These are phyloP conservation scores for Ogataea wickerhamii DNA, from an alignment of 805 yeast genomes.

Conservation along the genomic window DNA sequence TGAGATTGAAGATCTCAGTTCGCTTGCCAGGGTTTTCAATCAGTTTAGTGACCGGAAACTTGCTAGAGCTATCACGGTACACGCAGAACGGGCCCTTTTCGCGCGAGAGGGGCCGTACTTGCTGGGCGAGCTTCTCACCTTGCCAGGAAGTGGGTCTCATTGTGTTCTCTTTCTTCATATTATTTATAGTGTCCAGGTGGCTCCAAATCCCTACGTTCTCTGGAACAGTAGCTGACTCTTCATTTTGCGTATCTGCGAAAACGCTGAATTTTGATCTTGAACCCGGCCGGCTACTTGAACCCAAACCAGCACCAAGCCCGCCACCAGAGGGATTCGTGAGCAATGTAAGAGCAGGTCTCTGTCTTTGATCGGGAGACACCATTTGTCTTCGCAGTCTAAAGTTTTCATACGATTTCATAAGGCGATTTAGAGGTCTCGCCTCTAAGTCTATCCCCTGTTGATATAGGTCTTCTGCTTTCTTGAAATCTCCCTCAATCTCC, in stretches of 20 bases:
- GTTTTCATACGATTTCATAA: conserved; percentile 40
- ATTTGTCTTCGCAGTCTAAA: conserved; percentile 40
- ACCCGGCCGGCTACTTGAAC: conserved; percentile 13
- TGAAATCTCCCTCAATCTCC: conserved; percentile 45
- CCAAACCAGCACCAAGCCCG: conserved; percentile 14
- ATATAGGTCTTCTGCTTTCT: conserved; percentile 59
- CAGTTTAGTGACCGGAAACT: conserved; percentile 44
- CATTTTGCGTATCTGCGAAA: conserved; percentile 15
- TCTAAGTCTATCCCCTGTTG: conserved; percentile 50
- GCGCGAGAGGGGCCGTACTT: conserved; percentile 6
- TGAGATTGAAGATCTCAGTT: conserved; percentile 56
- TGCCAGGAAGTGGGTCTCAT: conserved; percentile 54
- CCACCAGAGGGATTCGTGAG: conserved; percentile 23
- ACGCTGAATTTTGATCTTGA: conserved; percentile 18
- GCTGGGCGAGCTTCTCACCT: conserved; percentile 56
- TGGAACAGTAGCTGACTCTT: not conserved
- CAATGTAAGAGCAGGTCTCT: conserved; percentile 8
- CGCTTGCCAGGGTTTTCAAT: conserved; percentile 55
- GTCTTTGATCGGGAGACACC: conserved; percentile 1
- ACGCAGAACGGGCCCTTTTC: conserved; percentile 29
- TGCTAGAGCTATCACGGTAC: conserved; percentile 35
- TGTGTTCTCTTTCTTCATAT: conserved; percentile 62
- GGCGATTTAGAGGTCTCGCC: conserved; percentile 63
- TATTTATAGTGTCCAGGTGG: conserved; percentile 44
- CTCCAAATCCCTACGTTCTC: conserved; percentile 38